A percentile compares a stretch with the other conserved stretches of the same genome.
Evolutionary conservation across 331 rosid species (phyloP).

Genomic region (Spiraea crenata): DNA sequence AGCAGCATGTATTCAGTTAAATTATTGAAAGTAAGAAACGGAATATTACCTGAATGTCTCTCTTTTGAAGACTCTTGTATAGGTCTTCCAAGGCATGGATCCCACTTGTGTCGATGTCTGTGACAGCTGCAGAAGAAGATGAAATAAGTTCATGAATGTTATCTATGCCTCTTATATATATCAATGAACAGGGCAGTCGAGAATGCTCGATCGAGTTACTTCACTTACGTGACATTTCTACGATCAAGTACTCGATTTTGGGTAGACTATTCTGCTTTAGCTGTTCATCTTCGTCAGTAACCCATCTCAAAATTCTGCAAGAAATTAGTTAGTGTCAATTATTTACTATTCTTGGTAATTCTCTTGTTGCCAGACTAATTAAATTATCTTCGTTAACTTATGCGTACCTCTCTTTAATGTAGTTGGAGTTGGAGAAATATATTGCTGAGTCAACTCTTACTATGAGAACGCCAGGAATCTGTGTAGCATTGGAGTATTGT

Average conservation of each 20-base stretch:
- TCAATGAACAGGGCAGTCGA: neutral
- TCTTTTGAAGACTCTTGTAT: slow-evolving; percentile 47
- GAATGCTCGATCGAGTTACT: neutral
- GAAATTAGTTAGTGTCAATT: neutral
- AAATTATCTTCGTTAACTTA: no score
- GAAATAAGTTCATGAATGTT: neutral
- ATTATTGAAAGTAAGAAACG: neutral
- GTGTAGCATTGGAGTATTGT: slow-evolving; percentile 66
- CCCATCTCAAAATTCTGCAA: slow-evolving; percentile 71
- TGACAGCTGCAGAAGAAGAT: slow-evolving; percentile 52
- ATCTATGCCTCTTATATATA: no score
- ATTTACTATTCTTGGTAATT: neutral
- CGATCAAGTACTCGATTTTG: slow-evolving; percentile 35
- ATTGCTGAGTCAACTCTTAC: slow-evolving; percentile 84
- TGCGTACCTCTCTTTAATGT: slow-evolving; percentile 69
- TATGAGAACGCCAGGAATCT: slow-evolving; percentile 54
- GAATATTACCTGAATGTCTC: slow-evolving; percentile 46
- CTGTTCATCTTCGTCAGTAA: slow-evolving; percentile 51
- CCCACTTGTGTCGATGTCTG: slow-evolving; percentile 82
- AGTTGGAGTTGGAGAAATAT: slow-evolving; percentile 85
- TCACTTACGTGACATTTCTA: slow-evolving; percentile 85
- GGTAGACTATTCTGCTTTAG: slow-evolving; percentile 25
- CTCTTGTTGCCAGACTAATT: neutral
- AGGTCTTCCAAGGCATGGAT: slow-evolving; percentile 66
- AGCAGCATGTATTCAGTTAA: no score